These are phyloP conservation scores for Coprinellus micaceus DNA, from an alignment of 768 basidiomycete genomes.

Conservation along the genomic window DNA sequence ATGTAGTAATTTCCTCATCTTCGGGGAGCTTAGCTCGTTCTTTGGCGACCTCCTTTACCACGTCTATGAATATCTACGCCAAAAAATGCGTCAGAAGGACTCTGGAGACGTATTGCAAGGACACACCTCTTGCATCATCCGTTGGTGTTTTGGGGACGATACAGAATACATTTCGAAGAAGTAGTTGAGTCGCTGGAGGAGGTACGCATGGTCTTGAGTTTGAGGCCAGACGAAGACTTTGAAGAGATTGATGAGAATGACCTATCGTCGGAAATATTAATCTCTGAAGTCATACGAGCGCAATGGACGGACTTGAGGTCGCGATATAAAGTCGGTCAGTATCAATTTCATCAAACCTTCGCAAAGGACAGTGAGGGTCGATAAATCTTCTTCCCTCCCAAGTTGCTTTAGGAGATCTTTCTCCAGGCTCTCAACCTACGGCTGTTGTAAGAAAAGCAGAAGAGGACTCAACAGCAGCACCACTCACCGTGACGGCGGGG, in stretches of 20 bases:
- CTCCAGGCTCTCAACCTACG: neutral
- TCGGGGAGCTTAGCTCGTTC: too few relatives aligned
- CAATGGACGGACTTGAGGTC: neutral
- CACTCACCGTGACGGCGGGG: too few relatives aligned
- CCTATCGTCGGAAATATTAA: neutral
- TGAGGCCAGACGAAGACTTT: neutral
- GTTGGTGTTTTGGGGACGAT: neutral
- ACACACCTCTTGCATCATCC: neutral
- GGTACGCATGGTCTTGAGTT: neutral
- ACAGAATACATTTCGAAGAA: neutral
- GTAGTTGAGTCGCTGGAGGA: neutral
- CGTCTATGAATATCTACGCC: slow-evolving; percentile 51
- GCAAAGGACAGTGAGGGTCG: neutral
- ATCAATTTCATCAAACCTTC: neutral
- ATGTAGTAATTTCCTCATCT: slow-evolving; percentile 61
- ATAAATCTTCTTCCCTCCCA: neutral
- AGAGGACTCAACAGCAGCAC: too few relatives aligned
- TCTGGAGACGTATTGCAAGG: neutral
- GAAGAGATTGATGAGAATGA: neutral
- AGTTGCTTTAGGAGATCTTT: neutral
- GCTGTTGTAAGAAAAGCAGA: neutral
- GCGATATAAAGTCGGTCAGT: neutral
- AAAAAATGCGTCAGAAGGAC: neutral
- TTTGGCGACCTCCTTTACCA: slow-evolving; percentile 36
- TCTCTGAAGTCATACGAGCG: neutral